Percentiles rank a stretch among this genome's conserved stretches.
Evolutionary conservation across 73 alveolate genomes (phyloP).

Genomic region (Uronychia binucleata): DNA sequence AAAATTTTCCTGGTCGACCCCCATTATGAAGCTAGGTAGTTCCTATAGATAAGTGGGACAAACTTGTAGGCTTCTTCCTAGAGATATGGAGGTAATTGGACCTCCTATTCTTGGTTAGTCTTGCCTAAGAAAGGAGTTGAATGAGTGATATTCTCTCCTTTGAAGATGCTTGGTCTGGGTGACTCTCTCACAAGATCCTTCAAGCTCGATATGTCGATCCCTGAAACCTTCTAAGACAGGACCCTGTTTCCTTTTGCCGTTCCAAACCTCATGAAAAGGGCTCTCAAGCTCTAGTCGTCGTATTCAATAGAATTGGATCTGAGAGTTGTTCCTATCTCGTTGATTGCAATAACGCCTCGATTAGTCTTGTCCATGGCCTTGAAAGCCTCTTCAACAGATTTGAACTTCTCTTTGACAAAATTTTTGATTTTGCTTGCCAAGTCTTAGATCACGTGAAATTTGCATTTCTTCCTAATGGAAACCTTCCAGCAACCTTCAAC

Average conservation of each 20-base stretch:
- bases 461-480: not conserved
- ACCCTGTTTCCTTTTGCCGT: not conserved
- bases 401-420: not conserved
- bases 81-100: too few relatives aligned
- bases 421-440: not conserved
- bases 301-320: not conserved
- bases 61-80: too few relatives aligned
- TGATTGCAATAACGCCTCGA: not conserved
- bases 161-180: too few relatives aligned
- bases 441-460: not conserved
- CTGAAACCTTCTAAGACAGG: not conserved
- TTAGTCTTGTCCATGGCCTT: not conserved
- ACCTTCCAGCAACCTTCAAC: too few relatives aligned
- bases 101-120: too few relatives aligned
- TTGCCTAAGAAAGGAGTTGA: too few relatives aligned
- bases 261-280: not conserved
- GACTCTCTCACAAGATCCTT: too few relatives aligned
- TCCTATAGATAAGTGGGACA: too few relatives aligned
- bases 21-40: not conserved
- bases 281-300: not conserved
- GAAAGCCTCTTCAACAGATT: not conserved
- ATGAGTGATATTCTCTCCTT: too few relatives aligned
- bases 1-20: not conserved
- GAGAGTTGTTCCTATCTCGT: not conserved
- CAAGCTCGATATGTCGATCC: not conserved